These are phyloP conservation scores for Nakaseomyces glabratus DNA, from an alignment of 1,139 yeast genomes.

Conservation along the genomic window DNA sequence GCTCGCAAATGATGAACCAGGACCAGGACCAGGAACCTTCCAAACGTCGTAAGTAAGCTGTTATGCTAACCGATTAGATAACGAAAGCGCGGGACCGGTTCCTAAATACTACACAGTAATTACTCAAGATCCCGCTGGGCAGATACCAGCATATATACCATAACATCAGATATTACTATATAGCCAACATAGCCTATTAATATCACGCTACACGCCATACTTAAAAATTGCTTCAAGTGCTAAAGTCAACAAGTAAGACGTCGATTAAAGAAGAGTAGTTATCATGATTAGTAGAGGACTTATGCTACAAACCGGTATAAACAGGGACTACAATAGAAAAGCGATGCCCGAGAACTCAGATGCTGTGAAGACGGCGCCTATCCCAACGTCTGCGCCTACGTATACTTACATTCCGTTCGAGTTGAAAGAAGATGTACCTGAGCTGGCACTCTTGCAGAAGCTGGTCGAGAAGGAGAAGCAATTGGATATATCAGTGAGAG, in stretches of 20 bases:
- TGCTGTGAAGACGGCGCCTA: conserved; percentile 17
- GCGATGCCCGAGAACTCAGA: conserved; percentile 1
- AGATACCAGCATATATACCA: no score
- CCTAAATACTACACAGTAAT: no score
- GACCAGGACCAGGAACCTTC: conserved; percentile 15
- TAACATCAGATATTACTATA: no score
- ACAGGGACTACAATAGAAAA: no score
- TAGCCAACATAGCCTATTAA: no score
- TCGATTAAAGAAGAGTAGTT: not conserved
- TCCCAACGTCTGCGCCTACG: conserved; percentile 43
- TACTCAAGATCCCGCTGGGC: no score
- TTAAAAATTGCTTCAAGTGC: no score
- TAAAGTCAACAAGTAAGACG: no score
- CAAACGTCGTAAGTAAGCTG: conserved; percentile 22
- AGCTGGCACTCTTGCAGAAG: conserved; percentile 58
- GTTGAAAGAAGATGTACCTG: conserved; percentile 59
- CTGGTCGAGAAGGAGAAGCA: conserved; percentile 70
- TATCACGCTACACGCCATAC: no score
- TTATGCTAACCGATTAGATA: no score
- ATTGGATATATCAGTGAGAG: conserved; percentile 69
- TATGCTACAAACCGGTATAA: not conserved
- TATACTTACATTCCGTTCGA: conserved; percentile 58
- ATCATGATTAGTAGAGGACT: not conserved
- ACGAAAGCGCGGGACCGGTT: no score
- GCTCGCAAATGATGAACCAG: conserved; percentile 35